A percentile compares a stretch with the other conserved stretches of the same genome.
These are phyloP conservation scores for Glycine latifolia DNA, from an alignment of 306 rosid genomes.

Conservation along the genomic window DNA sequence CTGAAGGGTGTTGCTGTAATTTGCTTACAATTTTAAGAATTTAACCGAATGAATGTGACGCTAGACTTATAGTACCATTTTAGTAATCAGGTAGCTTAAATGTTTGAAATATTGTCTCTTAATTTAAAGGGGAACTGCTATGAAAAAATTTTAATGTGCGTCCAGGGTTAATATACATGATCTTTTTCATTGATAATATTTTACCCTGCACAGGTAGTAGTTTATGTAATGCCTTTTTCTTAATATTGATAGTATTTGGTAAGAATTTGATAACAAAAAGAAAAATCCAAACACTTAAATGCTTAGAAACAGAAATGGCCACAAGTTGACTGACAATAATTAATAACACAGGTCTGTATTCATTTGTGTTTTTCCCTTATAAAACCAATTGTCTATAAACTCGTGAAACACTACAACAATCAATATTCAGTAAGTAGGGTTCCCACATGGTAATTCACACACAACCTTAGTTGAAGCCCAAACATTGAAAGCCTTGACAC, in stretches of 20 bases:
- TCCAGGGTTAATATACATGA: conserved; percentile 4
- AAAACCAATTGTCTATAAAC: conserved; percentile 15
- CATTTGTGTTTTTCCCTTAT: conserved; percentile 4
- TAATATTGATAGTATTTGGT: conserved; percentile 1
- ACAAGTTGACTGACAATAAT: neutral
- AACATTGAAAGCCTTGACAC: neutral
- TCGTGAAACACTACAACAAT: neutral
- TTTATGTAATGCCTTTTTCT: conserved; percentile 31
- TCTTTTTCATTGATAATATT: conserved; percentile 11
- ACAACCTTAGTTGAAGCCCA: neutral
- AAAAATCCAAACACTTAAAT: conserved; percentile 1
- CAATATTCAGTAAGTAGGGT: conserved; percentile 26
- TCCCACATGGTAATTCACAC: conserved; percentile 8
- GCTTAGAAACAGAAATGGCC: conserved; percentile 20
- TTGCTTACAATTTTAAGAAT: neutral
- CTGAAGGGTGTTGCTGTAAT: too few relatives aligned
- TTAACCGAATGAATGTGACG: neutral
- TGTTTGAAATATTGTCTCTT: neutral
- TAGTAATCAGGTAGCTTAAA: conserved; percentile 18
- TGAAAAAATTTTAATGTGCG: neutral
- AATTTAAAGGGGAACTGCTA: neutral
- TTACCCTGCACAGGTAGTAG: conserved; percentile 30
- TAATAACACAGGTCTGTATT: neutral
- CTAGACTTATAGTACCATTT: conserved; percentile 17
- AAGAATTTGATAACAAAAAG: conserved; percentile 18